Evolutionary conservation across 148 eudicot genomes (phyloP).

Genomic region (Persicaria tinctoria): DNA sequence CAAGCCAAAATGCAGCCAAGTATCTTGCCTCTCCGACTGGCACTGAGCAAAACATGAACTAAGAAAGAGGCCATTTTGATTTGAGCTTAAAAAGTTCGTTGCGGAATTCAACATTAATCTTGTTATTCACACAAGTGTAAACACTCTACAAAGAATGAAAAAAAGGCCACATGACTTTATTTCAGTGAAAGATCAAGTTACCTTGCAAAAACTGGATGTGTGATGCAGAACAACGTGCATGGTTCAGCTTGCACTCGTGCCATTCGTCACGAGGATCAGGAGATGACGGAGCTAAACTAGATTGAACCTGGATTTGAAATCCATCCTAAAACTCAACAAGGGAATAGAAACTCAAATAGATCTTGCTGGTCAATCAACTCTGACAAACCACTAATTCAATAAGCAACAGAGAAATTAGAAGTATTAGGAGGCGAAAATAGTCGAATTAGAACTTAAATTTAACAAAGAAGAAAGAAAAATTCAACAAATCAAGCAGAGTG

Average conservation of each 20-base stretch:
- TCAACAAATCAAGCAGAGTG: no score
- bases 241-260: constrained; percentile 63
- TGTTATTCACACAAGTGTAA: constrained; percentile 21
- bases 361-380: no score
- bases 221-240: constrained; percentile 54
- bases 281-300: constrained; percentile 67
- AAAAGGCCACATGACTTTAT: not conserved
- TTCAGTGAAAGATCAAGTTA: constrained; percentile 18
- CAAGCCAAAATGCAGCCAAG: constrained; percentile 46
- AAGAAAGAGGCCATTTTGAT: constrained; percentile 64
- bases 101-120: constrained; percentile 74
- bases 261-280: constrained; percentile 78
- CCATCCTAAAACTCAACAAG: no score
- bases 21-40: constrained; percentile 96
- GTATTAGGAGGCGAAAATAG: no score
- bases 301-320: constrained; percentile 40
- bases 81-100: constrained; percentile 43
- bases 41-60: constrained; percentile 98
- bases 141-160: not conserved
- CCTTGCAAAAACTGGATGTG: constrained; percentile 88
- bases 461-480: no score
- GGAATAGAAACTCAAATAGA: no score
- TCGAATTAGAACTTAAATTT: no score
- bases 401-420: no score
- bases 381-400: no score